Conservation (phyloP, 768 basidiomycete species). For the Lyophyllum semitale region DNA sequence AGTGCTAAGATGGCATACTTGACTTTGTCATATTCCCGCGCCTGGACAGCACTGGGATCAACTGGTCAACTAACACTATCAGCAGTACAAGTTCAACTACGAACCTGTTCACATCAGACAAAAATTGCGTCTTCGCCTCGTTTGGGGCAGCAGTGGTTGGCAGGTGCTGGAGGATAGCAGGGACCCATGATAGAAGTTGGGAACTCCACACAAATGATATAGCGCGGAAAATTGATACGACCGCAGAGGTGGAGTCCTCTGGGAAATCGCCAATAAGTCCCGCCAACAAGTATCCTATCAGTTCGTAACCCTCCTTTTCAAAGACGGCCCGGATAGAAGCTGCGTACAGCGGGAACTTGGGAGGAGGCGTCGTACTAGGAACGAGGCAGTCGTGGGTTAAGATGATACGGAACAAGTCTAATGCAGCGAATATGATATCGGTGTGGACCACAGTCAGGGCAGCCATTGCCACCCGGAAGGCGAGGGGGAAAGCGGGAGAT, state of each 20-base stretch:
- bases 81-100: conserved; percentile 26
- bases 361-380: conserved; percentile 40
- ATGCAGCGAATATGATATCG: conserved; percentile 77
- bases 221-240: conserved; percentile 78
- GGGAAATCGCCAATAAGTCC: conserved; percentile 89
- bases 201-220: conserved; percentile 67
- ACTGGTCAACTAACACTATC: not conserved
- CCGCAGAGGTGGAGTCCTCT: conserved; percentile 73
- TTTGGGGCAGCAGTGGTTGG: conserved; percentile 61
- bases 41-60: conserved; percentile 57
- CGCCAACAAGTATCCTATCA: conserved; percentile 67
- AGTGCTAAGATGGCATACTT: conserved; percentile 75
- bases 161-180: conserved; percentile 69
- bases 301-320: conserved; percentile 70
- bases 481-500: conserved; percentile 74
- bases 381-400: conserved; percentile 73
- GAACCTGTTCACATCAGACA: conserved; percentile 75
- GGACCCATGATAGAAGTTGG: conserved; percentile 74
- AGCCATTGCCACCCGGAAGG: conserved; percentile 75
- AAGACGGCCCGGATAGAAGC: conserved; percentile 61
- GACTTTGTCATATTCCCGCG: conserved; percentile 73
- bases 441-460: conserved; percentile 82
- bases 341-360: conserved; percentile 65
- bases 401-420: conserved; percentile 79
- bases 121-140: conserved; percentile 69